Evolutionary conservation across 495 filamentous ascomycete species (phyloP).

Genomic region (Copromyces sp.): DNA sequence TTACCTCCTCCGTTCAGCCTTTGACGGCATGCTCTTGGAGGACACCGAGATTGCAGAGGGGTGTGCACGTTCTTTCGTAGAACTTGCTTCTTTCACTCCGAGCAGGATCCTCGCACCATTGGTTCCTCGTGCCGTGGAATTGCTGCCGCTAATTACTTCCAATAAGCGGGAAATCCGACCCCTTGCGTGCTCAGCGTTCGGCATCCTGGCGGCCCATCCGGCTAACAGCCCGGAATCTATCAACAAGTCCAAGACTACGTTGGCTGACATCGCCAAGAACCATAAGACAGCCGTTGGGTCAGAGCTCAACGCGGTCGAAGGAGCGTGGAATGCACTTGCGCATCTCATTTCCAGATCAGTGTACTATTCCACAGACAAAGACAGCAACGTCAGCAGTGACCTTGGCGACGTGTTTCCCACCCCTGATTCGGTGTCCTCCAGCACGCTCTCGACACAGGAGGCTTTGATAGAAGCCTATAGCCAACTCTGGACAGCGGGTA

Average conservation of each 20-base stretch:
- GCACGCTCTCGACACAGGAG: constrained; percentile 23
- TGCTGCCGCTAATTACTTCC: constrained; percentile 51
- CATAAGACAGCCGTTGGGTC: constrained; percentile 22
- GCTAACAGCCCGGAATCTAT: constrained; percentile 23
- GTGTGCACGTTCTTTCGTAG: constrained; percentile 52
- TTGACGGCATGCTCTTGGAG: constrained; percentile 48
- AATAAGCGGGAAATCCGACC: constrained; percentile 56
- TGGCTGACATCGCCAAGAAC: constrained; percentile 13
- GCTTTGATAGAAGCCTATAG: constrained; percentile 54
- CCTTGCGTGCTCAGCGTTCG: constrained; percentile 59
- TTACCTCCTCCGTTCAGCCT: constrained; percentile 41
- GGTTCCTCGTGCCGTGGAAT: constrained; percentile 34
- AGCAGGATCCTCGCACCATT: constrained; percentile 39
- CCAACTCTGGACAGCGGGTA: constrained; percentile 62
- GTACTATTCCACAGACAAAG: constrained; percentile 13
- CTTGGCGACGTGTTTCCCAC: constrained; percentile 13
- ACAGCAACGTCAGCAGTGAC: neutral
- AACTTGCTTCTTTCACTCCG: constrained; percentile 55
- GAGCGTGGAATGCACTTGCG: constrained; percentile 21
- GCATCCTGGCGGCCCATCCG: constrained; percentile 64
- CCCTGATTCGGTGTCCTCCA: constrained; percentile 11
- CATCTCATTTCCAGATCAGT: constrained; percentile 19
- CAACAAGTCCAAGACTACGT: neutral
- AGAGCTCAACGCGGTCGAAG: constrained; percentile 29
- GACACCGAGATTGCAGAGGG: constrained; percentile 38